Evolutionary conservation across 2,329 filamentous ascomycete species (phyloP), one percentile per base, ranked within the genome.

Genomic region (Tolypocladium tropicale): DNA sequence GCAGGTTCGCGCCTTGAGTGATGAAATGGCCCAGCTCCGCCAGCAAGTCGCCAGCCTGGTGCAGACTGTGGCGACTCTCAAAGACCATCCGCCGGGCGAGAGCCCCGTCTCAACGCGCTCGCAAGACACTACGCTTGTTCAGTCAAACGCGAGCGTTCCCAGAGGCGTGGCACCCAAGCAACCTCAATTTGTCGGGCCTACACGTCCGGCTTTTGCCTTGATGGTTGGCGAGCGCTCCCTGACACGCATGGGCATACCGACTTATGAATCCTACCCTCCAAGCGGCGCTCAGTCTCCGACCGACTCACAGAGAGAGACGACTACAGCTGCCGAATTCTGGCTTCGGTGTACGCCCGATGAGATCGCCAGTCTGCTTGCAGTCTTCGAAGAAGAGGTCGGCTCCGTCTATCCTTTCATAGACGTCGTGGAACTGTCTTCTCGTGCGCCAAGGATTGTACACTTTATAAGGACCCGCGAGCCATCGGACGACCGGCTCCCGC

Each of bases 361-460:
- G n/a, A 43, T 72, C 0, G 55, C 62, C 0, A 60, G 70, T 32
- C 65, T 73, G 33, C 58, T 73, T n/a, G 61, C 66, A 9, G 65
- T 70, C 4, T 74, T 70, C 30, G 66, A 70, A n/a, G 72, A 75
- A 41, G 72, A 74, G 46, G 65, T 73, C 25, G 72, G 73, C 25
- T 66, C 66, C 0, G 65, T 72, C 0, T 71, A 72, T 36, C 70
- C 70, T 0, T 72, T 69, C 34, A 64, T 67, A 2, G 65, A 70
- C 16, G 68, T 63, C 0, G 59, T 58, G 3, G 64, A 68, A 9
- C 62, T 71, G 1, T 61, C 65, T 0, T 55, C 59, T 1, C 59
- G 60, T 1, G 62, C 66, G 0, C 55, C 63, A 4, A 61, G 66
- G 7, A 67, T 72, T 12, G 51, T 72, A 1, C 54, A 60, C 18